phyloP scores from a whole-genome alignment of 176 grass and related monocot species.

The Phoenix roebelenii region DNA sequence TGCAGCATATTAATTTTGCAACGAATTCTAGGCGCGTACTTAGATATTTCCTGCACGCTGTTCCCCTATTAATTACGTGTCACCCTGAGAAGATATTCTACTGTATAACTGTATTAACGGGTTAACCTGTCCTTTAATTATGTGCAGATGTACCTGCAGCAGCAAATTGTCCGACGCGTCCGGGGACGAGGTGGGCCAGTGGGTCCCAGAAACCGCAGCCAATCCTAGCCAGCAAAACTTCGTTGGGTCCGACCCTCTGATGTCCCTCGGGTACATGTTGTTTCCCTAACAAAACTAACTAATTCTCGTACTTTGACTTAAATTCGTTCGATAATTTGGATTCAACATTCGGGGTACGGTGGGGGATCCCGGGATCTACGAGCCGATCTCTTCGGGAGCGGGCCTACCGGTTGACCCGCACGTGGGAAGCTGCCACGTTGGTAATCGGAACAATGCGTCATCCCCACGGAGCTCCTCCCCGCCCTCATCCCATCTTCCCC shows the following conservation, averaged over 20 bases:
- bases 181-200: conserved; percentile 28
- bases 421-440: conserved; percentile 21
- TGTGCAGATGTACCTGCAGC: conserved; percentile 28
- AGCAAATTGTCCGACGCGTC: conserved; percentile 18
- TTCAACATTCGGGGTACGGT: no score
- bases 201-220: conserved; percentile 24
- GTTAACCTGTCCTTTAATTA: neutral
- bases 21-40: no score
- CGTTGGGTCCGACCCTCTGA: conserved; percentile 22
- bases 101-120: no score
- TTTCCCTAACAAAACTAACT: no score
- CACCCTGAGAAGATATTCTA: neutral
- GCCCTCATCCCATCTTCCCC: conserved; percentile 42
- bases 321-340: no score
- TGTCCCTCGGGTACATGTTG: conserved; percentile 27
- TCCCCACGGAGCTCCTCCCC: conserved; percentile 35
- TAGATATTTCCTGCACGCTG: no score
- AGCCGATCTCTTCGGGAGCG: conserved; percentile 19
- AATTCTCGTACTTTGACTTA: no score
- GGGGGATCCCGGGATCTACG: conserved; percentile 26
- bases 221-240: conserved; percentile 24
- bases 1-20: no score
- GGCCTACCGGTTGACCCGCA: conserved; percentile 16
- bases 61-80: no score
- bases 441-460: conserved; percentile 17